Percentiles rank a stretch among this genome's conserved stretches.
Evolutionary conservation across 768 basidiomycete species (phyloP).

Genomic region (Nidularia sp.): DNA sequence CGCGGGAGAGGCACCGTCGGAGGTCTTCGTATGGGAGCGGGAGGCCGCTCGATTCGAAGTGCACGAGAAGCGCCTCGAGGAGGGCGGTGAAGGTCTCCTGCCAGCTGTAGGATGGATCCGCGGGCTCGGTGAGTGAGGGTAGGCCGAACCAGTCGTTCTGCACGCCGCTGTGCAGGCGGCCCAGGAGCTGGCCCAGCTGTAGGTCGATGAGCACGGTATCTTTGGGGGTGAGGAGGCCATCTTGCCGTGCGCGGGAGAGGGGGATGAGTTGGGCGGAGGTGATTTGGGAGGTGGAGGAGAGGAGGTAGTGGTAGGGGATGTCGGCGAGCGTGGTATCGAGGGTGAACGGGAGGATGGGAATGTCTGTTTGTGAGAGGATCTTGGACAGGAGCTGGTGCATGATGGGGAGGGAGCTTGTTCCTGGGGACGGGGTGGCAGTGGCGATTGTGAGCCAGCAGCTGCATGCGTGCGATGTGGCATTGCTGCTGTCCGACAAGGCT

Average conservation of each 20-base stretch:
- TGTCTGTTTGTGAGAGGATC: conserved; percentile 38
- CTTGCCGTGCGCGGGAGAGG: conserved; percentile 31
- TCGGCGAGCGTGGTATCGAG: conserved; percentile 43
- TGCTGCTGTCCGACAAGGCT: not conserved
- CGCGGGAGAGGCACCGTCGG: conserved; percentile 53
- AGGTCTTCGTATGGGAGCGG: conserved; percentile 37
- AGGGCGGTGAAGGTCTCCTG: conserved; percentile 66
- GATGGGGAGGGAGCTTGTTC: conserved; percentile 29
- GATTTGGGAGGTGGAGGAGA: conserved; percentile 39
- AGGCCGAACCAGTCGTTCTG: conserved; percentile 77
- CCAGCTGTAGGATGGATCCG: conserved; percentile 59
- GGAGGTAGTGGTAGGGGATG: conserved; percentile 48
- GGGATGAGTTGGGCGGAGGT: conserved; percentile 29
- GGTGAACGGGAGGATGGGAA: conserved; percentile 46
- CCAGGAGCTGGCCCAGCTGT: conserved; percentile 56
- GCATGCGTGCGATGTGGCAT: conserved; percentile 2
- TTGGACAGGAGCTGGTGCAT: conserved; percentile 33
- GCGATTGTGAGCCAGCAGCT: conserved; percentile 27
- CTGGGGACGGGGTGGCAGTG: not conserved
- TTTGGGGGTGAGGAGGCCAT: conserved; percentile 26
- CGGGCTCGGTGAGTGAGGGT: conserved; percentile 23
- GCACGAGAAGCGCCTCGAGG: conserved; percentile 53
- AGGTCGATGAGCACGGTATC: conserved; percentile 49
- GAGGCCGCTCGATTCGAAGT: conserved; percentile 25
- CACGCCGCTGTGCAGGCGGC: conserved; percentile 57